Conservation (phyloP, 1,139 yeast species). For the Wickerhamomyces sp. region DNA sequence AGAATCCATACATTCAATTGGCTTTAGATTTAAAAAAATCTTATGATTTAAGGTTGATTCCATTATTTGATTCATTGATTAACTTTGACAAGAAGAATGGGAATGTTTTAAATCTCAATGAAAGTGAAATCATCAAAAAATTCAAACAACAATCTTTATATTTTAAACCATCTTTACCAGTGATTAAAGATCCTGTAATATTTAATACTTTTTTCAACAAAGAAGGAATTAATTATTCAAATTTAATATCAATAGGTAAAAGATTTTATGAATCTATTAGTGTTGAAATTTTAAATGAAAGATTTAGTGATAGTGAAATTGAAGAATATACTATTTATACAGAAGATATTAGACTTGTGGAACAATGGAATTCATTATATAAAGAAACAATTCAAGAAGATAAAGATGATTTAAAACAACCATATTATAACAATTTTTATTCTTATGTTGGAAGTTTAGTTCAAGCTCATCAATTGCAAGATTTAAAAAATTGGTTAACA, state of each 20-base stretch:
- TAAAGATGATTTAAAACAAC: conserved; percentile 1
- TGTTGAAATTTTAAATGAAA: conserved; percentile 5
- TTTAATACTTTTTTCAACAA: conserved; percentile 1
- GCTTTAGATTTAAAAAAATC: conserved; percentile 10
- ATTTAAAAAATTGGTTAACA: conserved; percentile 5
- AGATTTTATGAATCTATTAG: conserved; percentile 7
- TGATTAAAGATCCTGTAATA: conserved; percentile 4
- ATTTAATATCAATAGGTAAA: conserved; percentile 7
- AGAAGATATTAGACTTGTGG: conserved; percentile 2
- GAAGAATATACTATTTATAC: conserved; percentile 2
- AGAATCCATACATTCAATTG: conserved; percentile 7
- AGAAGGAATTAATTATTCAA: neutral
- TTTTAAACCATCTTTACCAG: conserved; percentile 7
- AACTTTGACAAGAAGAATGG: conserved; percentile 1
- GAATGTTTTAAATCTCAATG: neutral
- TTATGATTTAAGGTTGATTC: conserved; percentile 8
- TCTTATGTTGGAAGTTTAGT: conserved; percentile 12
- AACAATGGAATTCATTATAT: conserved; percentile 9
- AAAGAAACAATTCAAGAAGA: conserved; percentile 1
- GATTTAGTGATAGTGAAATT: conserved; percentile 11
- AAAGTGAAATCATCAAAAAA: neutral
- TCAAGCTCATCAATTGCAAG: neutral
- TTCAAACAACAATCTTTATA: conserved; percentile 3
- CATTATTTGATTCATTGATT: conserved; percentile 8
- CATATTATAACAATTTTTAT: conserved; percentile 8